A percentile compares a stretch with the other conserved stretches of the same genome.
Evolutionary conservation across 495 filamentous ascomycete genomes (phyloP).

Genomic region (Chaetomidium leptoderma): DNA sequence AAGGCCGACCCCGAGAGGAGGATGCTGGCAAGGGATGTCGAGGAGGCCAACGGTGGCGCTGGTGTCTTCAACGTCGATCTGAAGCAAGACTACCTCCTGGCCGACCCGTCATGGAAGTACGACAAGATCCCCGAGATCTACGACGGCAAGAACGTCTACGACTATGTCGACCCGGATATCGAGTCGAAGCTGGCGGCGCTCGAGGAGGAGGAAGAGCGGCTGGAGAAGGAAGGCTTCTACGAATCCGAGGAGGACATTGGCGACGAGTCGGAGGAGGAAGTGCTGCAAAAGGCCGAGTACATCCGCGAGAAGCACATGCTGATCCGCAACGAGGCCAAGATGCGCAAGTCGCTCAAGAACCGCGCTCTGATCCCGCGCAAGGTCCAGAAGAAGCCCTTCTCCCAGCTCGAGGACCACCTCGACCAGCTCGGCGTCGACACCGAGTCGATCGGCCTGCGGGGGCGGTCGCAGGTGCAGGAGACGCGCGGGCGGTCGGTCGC

Average conservation of each 20-base stretch:
- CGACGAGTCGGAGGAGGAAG: conserved; percentile 80
- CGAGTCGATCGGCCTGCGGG: conserved; percentile 64
- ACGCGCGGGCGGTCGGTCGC: conserved; percentile 59
- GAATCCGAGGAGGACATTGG: conserved; percentile 59
- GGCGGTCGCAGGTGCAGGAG: conserved; percentile 52
- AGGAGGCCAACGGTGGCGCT: conserved; percentile 88
- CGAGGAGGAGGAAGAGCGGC: conserved; percentile 89
- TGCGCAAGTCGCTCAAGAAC: conserved; percentile 95
- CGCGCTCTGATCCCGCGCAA: conserved; percentile 83
- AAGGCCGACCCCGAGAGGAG: conserved; percentile 79
- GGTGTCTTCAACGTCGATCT: conserved; percentile 94
- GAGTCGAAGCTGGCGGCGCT: conserved; percentile 83
- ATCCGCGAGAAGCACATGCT: conserved; percentile 88
- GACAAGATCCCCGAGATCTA: conserved; percentile 89
- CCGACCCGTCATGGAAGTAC: conserved; percentile 85
- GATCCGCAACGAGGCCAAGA: conserved; percentile 85
- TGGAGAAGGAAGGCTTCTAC: conserved; percentile 83
- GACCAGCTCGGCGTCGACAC: conserved; percentile 83
- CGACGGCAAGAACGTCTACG: conserved; percentile 93
- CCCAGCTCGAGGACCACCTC: conserved; percentile 78
- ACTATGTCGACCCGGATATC: conserved; percentile 95
- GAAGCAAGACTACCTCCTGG: conserved; percentile 78
- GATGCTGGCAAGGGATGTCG: conserved; percentile 76
- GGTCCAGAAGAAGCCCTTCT: conserved; percentile 66
- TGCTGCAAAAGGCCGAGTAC: conserved; percentile 83